phyloP scores from a whole-genome alignment of 78 protist genomes.

The slime mould (Dictyostelium discoideum) region dicty_2.7 NC_007091.3:2726001-2726500 shows the following conservation, averaged over 20 bases:
- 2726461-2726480: conserved; percentile 87
- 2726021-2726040: conserved; percentile 88
- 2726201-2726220: conserved; percentile 27
- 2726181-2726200: conserved; percentile 24
- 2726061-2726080: background rate
- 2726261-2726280: background rate
- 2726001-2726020: conserved; percentile 98
- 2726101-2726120: conserved; percentile 43
- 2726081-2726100: conserved; percentile 56
- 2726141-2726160: conserved; percentile 4
- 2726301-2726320: background rate
- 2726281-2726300: background rate
- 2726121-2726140: conserved; percentile 31
- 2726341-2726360: conserved; percentile 26
- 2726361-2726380: conserved; percentile 89
- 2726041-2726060: conserved; percentile 56
- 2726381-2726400: conserved; percentile 81
- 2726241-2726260: background rate
- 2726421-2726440: conserved; percentile 97
- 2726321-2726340: conserved; percentile 29
- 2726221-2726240: conserved; percentile 21
- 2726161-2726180: conserved; percentile 63
- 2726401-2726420: conserved; percentile 77
- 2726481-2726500: conserved; percentile 92
- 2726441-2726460: conserved; percentile 93